Evolutionary conservation across 352 stramenopile species (phyloP), one percentile per base, ranked within the genome.

Genomic region (Pilasporangium apinafurcum): DNA sequence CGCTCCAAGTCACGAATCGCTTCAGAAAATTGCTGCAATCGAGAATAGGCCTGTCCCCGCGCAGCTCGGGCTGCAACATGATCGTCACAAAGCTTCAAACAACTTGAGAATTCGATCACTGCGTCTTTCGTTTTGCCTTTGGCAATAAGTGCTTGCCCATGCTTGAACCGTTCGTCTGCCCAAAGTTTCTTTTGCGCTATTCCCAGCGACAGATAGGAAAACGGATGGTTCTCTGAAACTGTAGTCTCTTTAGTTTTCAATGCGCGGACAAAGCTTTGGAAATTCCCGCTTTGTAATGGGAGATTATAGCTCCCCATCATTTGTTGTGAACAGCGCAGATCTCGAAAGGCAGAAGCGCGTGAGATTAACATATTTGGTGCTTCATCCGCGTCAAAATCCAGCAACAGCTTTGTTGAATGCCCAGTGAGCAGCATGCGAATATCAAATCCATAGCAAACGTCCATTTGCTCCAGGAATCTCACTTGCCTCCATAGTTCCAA

Each of bases 1-100:
- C n/a, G 26, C 18, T 76, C 63, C n/a, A 79, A 53, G 16, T 66
- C 57, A 1, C 53, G 35, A 10, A 79, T 54, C 2, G 63, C 60
- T 9, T 79, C 66, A 2, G 60, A 39, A 6, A 65, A 66, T 20
- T 63, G 56, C 12, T 52, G 56, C n/a, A 60, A 18, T 16, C 51
- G 36, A 0, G 52, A 33, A 22, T 51, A 51, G 28, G 54, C 39
- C 25, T 65, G 37, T 0, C 63, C 63, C 16, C 65, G 61, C 8
- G 53, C 25, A 26, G 42, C 39, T 29, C 55, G 36, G 4, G 57
- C 60, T 4, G 41, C 24, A 0, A 30, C 24, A 27, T 76, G 55
- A 1, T 8, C 17, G 2, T 68, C 58, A 14, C 76, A 48, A 9
- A 79, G 48, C 35, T 56, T 54, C 1, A 79, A 35, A 2, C 56